Conservation (phyloP, 257 asterid genomes). For the Rehmannia glutinosa region DNA sequence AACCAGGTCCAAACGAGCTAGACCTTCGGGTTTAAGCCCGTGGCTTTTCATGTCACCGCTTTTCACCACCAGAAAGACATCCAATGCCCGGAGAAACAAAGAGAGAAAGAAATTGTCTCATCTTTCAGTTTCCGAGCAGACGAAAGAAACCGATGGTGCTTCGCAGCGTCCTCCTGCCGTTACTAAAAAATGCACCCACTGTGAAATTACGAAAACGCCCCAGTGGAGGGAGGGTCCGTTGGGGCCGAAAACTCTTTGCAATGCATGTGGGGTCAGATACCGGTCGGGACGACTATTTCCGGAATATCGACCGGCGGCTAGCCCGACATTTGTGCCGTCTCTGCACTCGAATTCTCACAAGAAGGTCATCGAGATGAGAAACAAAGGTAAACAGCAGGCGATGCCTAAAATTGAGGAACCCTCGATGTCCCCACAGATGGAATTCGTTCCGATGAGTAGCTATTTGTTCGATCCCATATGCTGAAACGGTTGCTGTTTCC, state of each 20-base stretch:
- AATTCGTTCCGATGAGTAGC: constrained; percentile 40
- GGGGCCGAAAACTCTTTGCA: constrained; percentile 85
- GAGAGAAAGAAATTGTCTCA: constrained; percentile 30
- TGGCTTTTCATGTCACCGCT: constrained; percentile 50
- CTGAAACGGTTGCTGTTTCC: constrained; percentile 29
- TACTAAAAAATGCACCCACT: constrained; percentile 62
- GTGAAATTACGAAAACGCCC: constrained; percentile 75
- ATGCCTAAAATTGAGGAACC: constrained; percentile 5
- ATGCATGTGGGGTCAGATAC: constrained; percentile 90
- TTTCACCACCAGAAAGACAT: constrained; percentile 21
- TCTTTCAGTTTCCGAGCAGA: background rate
- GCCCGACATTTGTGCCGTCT: constrained; percentile 75
- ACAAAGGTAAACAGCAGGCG: constrained; percentile 21
- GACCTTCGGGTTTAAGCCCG: constrained; percentile 45
- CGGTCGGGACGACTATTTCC: constrained; percentile 79
- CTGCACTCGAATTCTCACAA: constrained; percentile 75
- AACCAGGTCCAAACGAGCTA: constrained; percentile 59
- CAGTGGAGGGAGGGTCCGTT: constrained; percentile 94
- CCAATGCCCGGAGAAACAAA: constrained; percentile 24
- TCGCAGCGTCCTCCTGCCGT: constrained; percentile 8
- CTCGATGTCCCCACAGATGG: constrained; percentile 33
- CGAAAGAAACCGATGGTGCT: background rate
- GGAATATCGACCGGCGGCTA: constrained; percentile 83
- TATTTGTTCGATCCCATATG: constrained; percentile 39
- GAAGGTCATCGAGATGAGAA: constrained; percentile 60